Evolutionary conservation across 2,329 filamentous ascomycete species (phyloP).

Genomic region (Sarocladium strictum): DNA sequence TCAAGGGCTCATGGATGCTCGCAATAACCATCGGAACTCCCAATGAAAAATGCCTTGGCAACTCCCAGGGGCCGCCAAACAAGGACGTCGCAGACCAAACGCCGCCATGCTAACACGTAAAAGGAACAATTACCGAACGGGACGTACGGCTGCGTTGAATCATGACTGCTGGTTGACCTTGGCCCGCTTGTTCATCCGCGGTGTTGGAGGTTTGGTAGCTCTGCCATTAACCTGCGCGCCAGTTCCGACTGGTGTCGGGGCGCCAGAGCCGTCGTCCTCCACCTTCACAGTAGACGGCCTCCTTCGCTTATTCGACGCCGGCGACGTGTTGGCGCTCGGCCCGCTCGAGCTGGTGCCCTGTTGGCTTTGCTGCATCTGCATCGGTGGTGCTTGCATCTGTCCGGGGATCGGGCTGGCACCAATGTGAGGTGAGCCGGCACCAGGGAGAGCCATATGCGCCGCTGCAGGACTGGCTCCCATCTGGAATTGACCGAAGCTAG

Average conservation of each 20-base stretch:
- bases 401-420: slow-evolving; percentile 57
- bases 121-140: neutral
- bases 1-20: slow-evolving; percentile 3
- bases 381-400: slow-evolving; percentile 57
- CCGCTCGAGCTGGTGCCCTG: slow-evolving; percentile 62
- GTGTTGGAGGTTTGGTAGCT: slow-evolving; percentile 51
- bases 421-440: slow-evolving; percentile 46
- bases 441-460: slow-evolving; percentile 55
- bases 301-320: slow-evolving; percentile 53
- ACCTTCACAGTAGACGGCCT: slow-evolving; percentile 51
- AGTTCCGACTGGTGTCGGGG: slow-evolving; percentile 38
- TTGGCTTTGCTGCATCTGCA: slow-evolving; percentile 63
- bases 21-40: slow-evolving; percentile 5
- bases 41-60: slow-evolving; percentile 4
- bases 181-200: slow-evolving; percentile 35
- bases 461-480: slow-evolving; percentile 56
- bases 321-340: slow-evolving; percentile 62
- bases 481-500: slow-evolving; percentile 50
- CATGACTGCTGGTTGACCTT: slow-evolving; percentile 6
- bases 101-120: slow-evolving; percentile 2
- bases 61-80: neutral
- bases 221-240: slow-evolving; percentile 46
- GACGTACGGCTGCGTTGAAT: neutral
- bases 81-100: slow-evolving; percentile 5
- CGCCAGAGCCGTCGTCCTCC: slow-evolving; percentile 47